Evolutionary conservation across 352 stramenopile species (phyloP).

Genomic region (Globisporangium cystogenes): DNA sequence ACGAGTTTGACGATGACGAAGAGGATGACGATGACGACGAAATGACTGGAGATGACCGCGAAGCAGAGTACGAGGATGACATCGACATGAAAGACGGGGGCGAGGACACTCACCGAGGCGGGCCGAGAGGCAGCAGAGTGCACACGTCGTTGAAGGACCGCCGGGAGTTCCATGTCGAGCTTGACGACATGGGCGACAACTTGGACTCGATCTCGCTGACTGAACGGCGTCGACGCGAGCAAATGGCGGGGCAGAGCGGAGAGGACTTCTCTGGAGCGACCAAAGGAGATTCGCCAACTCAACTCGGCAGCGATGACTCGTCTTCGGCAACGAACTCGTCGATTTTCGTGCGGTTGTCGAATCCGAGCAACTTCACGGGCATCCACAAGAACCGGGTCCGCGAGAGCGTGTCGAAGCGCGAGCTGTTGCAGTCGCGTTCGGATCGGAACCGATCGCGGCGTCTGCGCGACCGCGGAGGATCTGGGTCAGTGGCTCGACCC

Average conservation of each 20-base stretch:
- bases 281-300: constrained; percentile 37
- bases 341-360: constrained; percentile 84
- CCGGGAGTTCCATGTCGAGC: constrained; percentile 51
- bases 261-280: constrained; percentile 12
- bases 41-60: constrained; percentile 38
- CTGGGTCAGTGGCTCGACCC: constrained; percentile 27
- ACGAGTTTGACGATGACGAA: constrained; percentile 62
- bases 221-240: constrained; percentile 28
- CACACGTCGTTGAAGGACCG: constrained; percentile 16
- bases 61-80: constrained; percentile 33
- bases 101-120: constrained; percentile 14
- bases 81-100: constrained; percentile 47
- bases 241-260: constrained; percentile 20
- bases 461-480: constrained; percentile 49
- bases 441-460: constrained; percentile 71
- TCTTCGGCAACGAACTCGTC: constrained; percentile 26
- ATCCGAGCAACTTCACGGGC: constrained; percentile 84
- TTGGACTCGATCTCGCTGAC: constrained; percentile 31
- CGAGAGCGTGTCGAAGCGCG: constrained; percentile 76
- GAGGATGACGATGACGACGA: constrained; percentile 66
- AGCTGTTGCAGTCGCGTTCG: constrained; percentile 67
- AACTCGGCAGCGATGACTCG: constrained; percentile 59
- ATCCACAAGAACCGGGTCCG: constrained; percentile 85
- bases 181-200: constrained; percentile 39
- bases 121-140: constrained; percentile 7